Base-by-base conservation (phyloP, 805 yeast species). In the Hanseniaspora jakobsenii region DNA sequence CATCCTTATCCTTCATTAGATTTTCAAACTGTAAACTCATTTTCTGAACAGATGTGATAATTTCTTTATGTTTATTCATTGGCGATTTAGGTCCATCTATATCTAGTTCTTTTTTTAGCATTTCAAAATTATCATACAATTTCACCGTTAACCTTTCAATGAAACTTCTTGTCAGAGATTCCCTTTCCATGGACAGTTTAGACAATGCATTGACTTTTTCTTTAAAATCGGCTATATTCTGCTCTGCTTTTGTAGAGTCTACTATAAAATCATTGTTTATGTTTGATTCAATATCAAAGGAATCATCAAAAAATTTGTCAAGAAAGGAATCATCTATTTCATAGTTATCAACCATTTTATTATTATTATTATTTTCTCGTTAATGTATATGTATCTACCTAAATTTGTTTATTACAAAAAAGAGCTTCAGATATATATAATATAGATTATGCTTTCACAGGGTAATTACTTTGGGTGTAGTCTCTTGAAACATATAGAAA, bases 121-220 rank as follows among this genome's bases (percentile, higher is more conserved):
- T 48, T 36, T 55, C 59, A 6, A 56, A 37, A n/a, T 51, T 53
- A 24, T 47, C 48, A 36, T 55, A 55, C 6, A 55, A 32, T 26
- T 51, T 49, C 9, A 19, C 3, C 2, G 39, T 19, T 16, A 42
- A 14, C 14, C 31, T 34, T 23, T 35, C 40, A 16, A 34, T 35
- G 29, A 42, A 35, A 6, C 14, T 23, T 3, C 9, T 10, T 22
- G 22, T 4, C 6, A n/a, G 4, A 17, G 23, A 13, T 13, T 42
- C 36, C 17, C 28, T 19, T 23, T 42, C 36, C 4, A 16, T 29
- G 36, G 13, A 13, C 4, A 16, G 22, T 35, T 9, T 3, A 4
- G 14, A 27, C 16, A 17, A 9, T 7, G 10, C 19, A 4, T 14
- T 8, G 17, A 37, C n/a, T 12, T 5, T 31, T 9, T 34, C 19